Base-by-base conservation (phyloP, 2,329 filamentous ascomycete species). In the Colletotrichum sp. region DNA sequence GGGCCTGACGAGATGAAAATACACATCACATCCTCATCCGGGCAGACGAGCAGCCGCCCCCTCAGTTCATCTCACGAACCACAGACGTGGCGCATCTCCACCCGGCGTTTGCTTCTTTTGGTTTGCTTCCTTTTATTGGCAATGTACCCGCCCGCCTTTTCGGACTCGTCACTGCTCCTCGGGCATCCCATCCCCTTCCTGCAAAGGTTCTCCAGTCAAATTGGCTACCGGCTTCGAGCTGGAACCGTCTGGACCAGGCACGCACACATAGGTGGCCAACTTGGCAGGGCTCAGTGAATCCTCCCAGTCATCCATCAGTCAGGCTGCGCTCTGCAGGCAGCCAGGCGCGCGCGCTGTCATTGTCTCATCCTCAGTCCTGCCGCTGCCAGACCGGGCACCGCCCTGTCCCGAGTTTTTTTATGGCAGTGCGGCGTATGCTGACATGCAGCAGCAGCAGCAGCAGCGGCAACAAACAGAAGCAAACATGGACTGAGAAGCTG, bases 131-230 rank as follows among this genome's bases (percentile, higher is more conserved):
- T 62, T 62, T 62, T 43, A 34, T 62, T 31, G 54, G 61, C 61
- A 31, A 29, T 13, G 31, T 64, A 73, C 70, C 70, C 70, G 70
- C 66, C 51, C 55, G 43, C n/a, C 43, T 21, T 51, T 13, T 43
- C 54, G 59, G 36, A 33, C 38, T 65, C 59, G 62, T 71, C 67
- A 47, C 18, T 38, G 24, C 24, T 31, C 29, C 29, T 31, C 29
- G 29, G 29, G 29, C 29, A 9, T 31, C 29, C 29, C 29, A 31
- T 31, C 29, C 8, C 29, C 29, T 31, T 31, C n/a, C 43, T 47
- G 38, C 16, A 73, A 29, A 55, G 5, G 13, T 69, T 70, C 61
- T 70, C 67, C 71, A 70, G 43, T 70, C 38, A 73, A 66, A 51
- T 51, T 61, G 62, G 62, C 6, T 66, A 55, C 66, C 55, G 61